These are phyloP conservation scores for Anthracocystis panici-leucophaei DNA, from an alignment of 1,284 basidiomycete species.

Conservation along the genomic window DNA sequence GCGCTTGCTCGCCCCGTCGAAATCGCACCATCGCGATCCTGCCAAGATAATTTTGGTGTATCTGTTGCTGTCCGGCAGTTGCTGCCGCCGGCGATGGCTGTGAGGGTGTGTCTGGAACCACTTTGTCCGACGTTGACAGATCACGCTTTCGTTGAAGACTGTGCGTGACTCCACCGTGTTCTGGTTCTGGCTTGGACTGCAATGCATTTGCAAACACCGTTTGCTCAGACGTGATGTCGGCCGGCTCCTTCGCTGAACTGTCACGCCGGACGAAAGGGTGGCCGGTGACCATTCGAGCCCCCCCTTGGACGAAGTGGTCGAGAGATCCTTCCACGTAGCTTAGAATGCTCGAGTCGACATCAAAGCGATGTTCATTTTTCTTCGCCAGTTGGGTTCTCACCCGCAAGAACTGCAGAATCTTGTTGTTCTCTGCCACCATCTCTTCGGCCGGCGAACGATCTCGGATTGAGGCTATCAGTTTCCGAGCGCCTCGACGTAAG, in stretches of 20 bases:
- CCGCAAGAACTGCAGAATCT: background rate
- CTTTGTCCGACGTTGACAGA: no score
- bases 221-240: no score
- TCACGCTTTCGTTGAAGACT: no score
- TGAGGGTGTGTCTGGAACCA: no score
- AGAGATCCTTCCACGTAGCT: constrained; percentile 15
- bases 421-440: background rate
- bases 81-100: no score
- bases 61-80: background rate
- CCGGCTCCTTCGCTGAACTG: background rate
- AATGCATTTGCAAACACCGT: no score
- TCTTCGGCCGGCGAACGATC: background rate
- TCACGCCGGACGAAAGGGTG: constrained; percentile 4
- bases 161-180: no score
- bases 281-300: background rate
- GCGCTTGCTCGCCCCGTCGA: background rate
- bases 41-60: background rate
- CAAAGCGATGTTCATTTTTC: background rate
- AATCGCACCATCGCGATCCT: background rate
- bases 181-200: no score
- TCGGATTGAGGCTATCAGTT: background rate
- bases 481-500: background rate
- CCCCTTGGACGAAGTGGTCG: constrained; percentile 11
- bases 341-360: constrained; percentile 1
- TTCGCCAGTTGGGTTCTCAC: background rate